These are phyloP conservation scores for Penicillium mononematosum DNA, from an alignment of 495 filamentous ascomycete species.

Conservation along the genomic window DNA sequence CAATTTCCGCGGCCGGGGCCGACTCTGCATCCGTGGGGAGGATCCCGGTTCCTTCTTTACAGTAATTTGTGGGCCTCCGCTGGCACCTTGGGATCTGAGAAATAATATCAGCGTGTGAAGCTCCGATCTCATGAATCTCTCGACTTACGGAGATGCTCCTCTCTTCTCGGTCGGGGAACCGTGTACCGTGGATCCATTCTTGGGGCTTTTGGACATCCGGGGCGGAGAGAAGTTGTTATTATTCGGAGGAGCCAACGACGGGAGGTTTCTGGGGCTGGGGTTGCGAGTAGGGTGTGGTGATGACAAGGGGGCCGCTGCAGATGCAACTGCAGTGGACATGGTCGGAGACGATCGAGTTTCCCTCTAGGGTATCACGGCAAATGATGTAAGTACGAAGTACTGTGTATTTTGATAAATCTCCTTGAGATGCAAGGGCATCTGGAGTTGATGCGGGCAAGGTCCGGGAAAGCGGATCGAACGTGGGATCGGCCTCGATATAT, in stretches of 20 bases:
- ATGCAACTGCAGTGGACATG: constrained; percentile 56
- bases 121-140: not conserved
- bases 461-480: constrained; percentile 1
- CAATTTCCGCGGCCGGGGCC: constrained; percentile 84
- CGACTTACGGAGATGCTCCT: constrained; percentile 55
- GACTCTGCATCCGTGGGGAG: constrained; percentile 68
- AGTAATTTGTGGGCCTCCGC: constrained; percentile 69
- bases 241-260: constrained; percentile 37
- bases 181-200: constrained; percentile 41
- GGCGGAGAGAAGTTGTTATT: constrained; percentile 37
- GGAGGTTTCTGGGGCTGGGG: constrained; percentile 49
- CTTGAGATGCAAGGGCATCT: constrained; percentile 5
- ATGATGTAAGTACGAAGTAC: not conserved
- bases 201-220: constrained; percentile 34
- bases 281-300: constrained; percentile 49
- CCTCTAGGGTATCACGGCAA: not conserved
- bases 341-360: not conserved
- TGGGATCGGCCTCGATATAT: constrained; percentile 9
- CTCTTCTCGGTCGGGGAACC: constrained; percentile 52
- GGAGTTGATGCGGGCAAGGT: not conserved
- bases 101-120: not conserved
- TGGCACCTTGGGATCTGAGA: constrained; percentile 41
- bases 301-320: constrained; percentile 47
- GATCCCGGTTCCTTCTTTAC: constrained; percentile 96
- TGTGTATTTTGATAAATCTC: constrained; percentile 1